Conservation (phyloP, 176 grass and related monocot genomes). For the Bothriochloa decipiens region DNA sequence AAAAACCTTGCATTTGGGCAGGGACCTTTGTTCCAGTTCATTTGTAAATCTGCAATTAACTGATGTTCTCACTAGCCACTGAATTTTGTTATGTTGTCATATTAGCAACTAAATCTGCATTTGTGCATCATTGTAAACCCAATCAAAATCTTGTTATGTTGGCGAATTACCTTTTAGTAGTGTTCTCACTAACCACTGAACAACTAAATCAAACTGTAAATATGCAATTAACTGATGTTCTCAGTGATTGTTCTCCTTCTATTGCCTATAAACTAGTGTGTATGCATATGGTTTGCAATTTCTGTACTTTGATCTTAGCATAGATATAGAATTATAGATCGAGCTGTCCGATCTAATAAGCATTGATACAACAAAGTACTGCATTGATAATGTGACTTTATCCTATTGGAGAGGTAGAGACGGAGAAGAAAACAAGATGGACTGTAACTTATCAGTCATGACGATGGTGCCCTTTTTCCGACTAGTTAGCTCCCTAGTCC, state of each 20-base stretch:
- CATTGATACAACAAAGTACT: too few relatives aligned
- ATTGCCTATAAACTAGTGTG: neutral
- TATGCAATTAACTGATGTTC: neutral
- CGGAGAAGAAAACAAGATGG: neutral
- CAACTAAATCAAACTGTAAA: neutral
- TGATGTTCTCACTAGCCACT: too few relatives aligned
- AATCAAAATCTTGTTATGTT: neutral
- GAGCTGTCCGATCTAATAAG: neutral
- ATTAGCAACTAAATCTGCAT: too few relatives aligned
- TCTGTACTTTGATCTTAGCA: neutral
- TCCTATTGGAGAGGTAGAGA: neutral
- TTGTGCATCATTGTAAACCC: neutral
- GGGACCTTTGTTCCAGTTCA: neutral
- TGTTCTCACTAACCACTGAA: neutral
- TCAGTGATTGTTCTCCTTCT: neutral
- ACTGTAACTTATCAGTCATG: neutral
- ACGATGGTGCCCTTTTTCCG: neutral
- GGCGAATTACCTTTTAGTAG: neutral
- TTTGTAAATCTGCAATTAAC: neutral
- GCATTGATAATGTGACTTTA: constrained; percentile 6
- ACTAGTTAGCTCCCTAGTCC: constrained; percentile 6
- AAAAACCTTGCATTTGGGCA: neutral
- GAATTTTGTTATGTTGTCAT: neutral
- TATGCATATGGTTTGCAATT: neutral
- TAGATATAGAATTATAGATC: neutral